A percentile compares a stretch with the other conserved stretches of the same genome.
Conservation (phyloP, 1,284 basidiomycete genomes). For the Cutaneotrichosporon sp. region DNA sequence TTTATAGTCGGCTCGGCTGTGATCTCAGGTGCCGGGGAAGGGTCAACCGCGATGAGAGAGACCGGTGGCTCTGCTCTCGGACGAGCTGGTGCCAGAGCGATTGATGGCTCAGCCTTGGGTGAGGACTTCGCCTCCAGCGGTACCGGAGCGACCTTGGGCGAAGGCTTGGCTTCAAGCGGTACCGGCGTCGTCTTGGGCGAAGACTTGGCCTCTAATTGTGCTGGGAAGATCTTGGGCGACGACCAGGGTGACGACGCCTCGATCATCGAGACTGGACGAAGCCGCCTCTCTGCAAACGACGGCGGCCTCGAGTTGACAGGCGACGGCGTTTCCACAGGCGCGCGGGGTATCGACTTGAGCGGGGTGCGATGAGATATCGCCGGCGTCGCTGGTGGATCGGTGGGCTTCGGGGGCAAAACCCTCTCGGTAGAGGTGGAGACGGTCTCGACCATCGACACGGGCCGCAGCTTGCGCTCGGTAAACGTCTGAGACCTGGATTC, state of each 20-base stretch:
- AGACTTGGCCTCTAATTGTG: neutral
- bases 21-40: neutral
- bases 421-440: neutral
- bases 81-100: neutral
- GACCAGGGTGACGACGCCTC: neutral
- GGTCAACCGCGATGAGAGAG: neutral
- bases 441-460: slow-evolving; percentile 11
- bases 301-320: neutral
- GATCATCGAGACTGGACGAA: neutral
- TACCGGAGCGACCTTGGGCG: neutral
- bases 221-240: neutral
- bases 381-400: neutral
- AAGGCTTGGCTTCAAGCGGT: neutral
- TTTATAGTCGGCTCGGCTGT: slow-evolving; percentile 7
- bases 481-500: neutral
- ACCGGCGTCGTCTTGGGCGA: neutral
- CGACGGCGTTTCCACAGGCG: neutral
- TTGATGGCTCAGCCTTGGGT: neutral
- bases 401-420: neutral
- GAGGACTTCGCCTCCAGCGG: neutral
- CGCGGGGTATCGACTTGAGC: neutral
- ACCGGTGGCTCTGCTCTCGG: neutral
- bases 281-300: neutral
- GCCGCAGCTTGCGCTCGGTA: slow-evolving; percentile 6
- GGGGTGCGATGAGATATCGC: neutral